phyloP scores from a whole-genome alignment of 129 eudicot species.

The Tagetes patula region DNA sequence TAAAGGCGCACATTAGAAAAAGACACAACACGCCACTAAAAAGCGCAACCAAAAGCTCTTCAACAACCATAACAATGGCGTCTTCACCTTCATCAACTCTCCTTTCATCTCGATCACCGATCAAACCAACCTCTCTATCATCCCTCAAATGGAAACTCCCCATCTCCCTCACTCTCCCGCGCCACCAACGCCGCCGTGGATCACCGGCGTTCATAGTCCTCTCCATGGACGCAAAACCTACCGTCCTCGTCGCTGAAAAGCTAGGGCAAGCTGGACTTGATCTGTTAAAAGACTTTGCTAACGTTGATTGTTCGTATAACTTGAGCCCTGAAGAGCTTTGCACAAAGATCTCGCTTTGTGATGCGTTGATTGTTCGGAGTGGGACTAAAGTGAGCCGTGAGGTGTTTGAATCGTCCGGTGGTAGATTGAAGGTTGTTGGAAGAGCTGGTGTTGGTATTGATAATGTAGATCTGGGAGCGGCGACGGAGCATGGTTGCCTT shows the following conservation, averaged over 20 bases:
- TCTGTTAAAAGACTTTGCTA: neutral
- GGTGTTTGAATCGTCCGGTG: constrained; percentile 6
- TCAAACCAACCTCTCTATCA: neutral
- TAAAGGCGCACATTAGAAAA: neutral
- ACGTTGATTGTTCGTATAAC: neutral
- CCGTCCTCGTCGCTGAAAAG: constrained; percentile 8
- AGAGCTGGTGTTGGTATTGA: constrained; percentile 1
- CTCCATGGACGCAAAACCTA: neutral
- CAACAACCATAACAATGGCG: neutral
- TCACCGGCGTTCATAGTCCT: neutral
- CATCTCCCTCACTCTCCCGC: neutral
- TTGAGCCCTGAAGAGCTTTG: constrained; percentile 6
- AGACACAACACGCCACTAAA: neutral
- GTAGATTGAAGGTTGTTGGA: neutral
- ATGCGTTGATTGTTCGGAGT: neutral
- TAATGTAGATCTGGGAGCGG: constrained; percentile 1
- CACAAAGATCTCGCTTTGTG: constrained; percentile 4
- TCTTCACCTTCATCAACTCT: neutral
- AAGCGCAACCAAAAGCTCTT: too few species aligned
- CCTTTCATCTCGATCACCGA: neutral
- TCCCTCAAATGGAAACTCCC: constrained; percentile 7
- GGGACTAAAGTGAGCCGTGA: constrained; percentile 9
- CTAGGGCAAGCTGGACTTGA: constrained; percentile 5
- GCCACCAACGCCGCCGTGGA: neutral
- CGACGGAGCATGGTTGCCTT: constrained; percentile 6